Conservation (phyloP, 1,139 yeast species). For the Yamadazyma pseudoaaseri region DNA sequence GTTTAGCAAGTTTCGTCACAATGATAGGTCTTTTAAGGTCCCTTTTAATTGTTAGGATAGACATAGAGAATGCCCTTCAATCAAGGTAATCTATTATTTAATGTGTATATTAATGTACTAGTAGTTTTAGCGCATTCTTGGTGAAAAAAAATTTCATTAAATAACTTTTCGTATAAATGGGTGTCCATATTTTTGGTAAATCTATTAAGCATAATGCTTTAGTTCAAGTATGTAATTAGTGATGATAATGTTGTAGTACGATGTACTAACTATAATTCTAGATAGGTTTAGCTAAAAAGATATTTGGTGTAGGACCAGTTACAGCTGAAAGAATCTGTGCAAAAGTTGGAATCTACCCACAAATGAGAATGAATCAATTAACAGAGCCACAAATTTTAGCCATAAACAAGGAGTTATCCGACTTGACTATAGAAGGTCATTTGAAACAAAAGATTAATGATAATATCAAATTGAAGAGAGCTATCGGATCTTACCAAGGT, state of each 20-base stretch:
- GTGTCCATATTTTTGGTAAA: conserved; percentile 73
- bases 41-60: conserved; percentile 70
- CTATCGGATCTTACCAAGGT: conserved; percentile 86
- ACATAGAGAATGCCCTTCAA: conserved; percentile 42
- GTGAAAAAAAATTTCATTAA: conserved; percentile 9
- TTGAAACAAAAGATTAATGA: conserved; percentile 75
- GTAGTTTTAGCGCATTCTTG: conserved; percentile 1
- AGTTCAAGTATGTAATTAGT: conserved; percentile 34
- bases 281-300: conserved; percentile 77
- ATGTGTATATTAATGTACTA: conserved; percentile 1
- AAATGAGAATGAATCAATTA: conserved; percentile 91
- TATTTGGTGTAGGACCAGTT: conserved; percentile 79
- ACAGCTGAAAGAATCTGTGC: conserved; percentile 83
- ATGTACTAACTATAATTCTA: conserved; percentile 15
- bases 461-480: conserved; percentile 77
- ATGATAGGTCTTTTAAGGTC: conserved; percentile 82
- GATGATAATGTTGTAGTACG: too few species aligned
- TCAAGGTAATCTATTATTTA: background rate
- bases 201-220: conserved; percentile 56
- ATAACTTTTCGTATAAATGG: conserved; percentile 41
- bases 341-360: conserved; percentile 85
- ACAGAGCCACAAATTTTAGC: conserved; percentile 85
- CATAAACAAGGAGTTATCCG: conserved; percentile 82
- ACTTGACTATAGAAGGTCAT: conserved; percentile 81
- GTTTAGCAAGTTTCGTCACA: conserved; percentile 88